phyloP scores from a whole-genome alignment of 805 yeast genomes.

The Wickerhamomyces bovis region DNA sequence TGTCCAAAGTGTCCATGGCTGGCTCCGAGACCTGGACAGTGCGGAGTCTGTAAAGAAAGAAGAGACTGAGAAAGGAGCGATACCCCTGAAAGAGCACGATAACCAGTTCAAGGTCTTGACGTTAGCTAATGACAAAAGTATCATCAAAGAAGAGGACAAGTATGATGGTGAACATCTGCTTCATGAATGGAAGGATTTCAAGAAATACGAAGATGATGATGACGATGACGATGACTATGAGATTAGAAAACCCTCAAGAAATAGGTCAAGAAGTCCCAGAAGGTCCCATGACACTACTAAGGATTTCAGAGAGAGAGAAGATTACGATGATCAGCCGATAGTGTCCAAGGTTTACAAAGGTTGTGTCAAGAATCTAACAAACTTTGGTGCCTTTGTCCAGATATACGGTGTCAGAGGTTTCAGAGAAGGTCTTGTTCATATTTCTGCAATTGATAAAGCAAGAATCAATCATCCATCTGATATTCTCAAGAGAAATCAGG shows the following conservation, averaged over 20 bases:
- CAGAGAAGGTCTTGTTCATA: slow-evolving; percentile 66
- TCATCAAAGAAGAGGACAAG: slow-evolving; percentile 15
- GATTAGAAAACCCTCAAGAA: slow-evolving; percentile 7
- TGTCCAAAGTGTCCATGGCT: slow-evolving; percentile 12
- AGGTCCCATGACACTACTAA: not conserved
- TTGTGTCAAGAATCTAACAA: slow-evolving; percentile 47
- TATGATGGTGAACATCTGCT: slow-evolving; percentile 11
- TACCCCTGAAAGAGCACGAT: slow-evolving; percentile 6
- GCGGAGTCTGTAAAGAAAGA: slow-evolving; percentile 2
- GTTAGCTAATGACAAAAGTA: slow-evolving; percentile 15
- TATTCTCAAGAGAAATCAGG: slow-evolving; percentile 47
- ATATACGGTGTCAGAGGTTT: slow-evolving; percentile 33
- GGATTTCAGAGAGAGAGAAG: slow-evolving; percentile 16
- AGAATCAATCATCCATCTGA: slow-evolving; percentile 57
- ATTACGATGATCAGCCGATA: slow-evolving; percentile 26
- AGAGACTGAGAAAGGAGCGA: not conserved
- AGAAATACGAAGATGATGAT: slow-evolving; percentile 13
- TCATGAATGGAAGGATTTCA: slow-evolving; percentile 20
- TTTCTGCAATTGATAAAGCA: slow-evolving; percentile 55
- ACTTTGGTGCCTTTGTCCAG: slow-evolving; percentile 76
- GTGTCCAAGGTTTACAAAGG: slow-evolving; percentile 55
- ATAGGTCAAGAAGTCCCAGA: slow-evolving; percentile 8
- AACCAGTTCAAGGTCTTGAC: slow-evolving; percentile 12
- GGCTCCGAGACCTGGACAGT: not conserved
- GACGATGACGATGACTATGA: slow-evolving; percentile 13